Percentiles rank a stretch among this genome's conserved stretches.
Evolutionary conservation across 768 basidiomycete genomes (phyloP).

Genomic region (Termitomyces heimii): DNA sequence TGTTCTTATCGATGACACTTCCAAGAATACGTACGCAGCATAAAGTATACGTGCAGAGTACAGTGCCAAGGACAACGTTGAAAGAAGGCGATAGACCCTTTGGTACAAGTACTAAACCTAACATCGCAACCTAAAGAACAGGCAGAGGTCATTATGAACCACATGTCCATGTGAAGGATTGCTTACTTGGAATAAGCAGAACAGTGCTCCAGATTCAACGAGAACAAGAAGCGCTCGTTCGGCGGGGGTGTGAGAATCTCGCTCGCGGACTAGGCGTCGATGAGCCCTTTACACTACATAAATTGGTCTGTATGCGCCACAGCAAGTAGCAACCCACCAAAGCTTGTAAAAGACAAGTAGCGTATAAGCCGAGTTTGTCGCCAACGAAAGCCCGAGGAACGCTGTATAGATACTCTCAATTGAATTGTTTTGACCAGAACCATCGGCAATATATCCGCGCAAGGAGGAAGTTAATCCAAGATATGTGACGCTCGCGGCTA

Average conservation of each 20-base stretch:
- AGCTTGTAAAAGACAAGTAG: background rate
- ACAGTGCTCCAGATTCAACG: background rate
- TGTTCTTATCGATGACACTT: no score
- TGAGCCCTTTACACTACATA: background rate
- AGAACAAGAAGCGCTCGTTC: background rate
- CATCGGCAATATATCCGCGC: background rate
- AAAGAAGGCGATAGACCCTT: background rate
- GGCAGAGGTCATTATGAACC: background rate
- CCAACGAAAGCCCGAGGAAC: constrained; percentile 3
- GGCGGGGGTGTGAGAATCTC: background rate
- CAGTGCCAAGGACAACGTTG: background rate
- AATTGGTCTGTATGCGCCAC: background rate
- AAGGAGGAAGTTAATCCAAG: constrained; percentile 5
- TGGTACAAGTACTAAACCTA: background rate
- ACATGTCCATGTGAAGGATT: no score
- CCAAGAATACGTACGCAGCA: constrained; percentile 3
- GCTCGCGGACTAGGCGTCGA: background rate
- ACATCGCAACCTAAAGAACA: background rate
- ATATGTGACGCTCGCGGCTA: constrained; percentile 1
- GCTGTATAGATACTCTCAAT: background rate
- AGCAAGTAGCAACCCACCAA: background rate
- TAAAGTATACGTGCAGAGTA: constrained; percentile 4
- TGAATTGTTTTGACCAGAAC: background rate
- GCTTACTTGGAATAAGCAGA: background rate
- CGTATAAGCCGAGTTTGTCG: background rate